phyloP scores from a whole-genome alignment of 2,329 filamentous ascomycete genomes.

The Hypoxylon sp. region DNA sequence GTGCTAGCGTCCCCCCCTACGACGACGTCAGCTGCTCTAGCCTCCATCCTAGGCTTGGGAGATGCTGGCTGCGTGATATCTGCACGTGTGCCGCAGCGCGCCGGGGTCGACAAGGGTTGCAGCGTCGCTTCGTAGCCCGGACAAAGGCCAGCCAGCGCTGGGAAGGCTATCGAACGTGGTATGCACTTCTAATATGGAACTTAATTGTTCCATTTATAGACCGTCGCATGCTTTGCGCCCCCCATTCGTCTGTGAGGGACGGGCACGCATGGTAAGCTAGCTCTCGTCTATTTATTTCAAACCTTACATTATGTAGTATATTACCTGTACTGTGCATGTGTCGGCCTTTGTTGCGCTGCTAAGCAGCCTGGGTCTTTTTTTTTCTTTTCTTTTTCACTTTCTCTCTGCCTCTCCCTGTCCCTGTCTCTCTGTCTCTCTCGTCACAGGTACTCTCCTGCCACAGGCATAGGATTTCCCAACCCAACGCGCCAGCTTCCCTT shows the following conservation, averaged over 20 bases:
- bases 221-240: conserved; percentile 35
- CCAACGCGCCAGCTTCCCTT: conserved; percentile 37
- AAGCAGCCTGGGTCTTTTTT: conserved; percentile 28
- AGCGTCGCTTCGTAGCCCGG: conserved; percentile 21
- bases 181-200: conserved; percentile 39
- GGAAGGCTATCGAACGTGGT: conserved; percentile 34
- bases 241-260: conserved; percentile 24
- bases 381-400: too few species aligned
- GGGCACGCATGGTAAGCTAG: conserved; percentile 25
- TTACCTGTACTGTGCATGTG: conserved; percentile 3
- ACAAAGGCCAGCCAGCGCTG: conserved; percentile 31
- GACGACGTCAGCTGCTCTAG: conserved; percentile 43
- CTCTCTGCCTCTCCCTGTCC: too few species aligned
- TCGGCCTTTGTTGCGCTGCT: conserved; percentile 33
- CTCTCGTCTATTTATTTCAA: conserved; percentile 15
- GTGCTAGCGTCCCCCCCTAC: conserved; percentile 28
- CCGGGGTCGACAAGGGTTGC: conserved; percentile 23
- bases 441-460: too few species aligned
- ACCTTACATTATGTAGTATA: neutral
- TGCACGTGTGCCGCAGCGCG: conserved; percentile 35
- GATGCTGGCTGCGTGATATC: conserved; percentile 32
- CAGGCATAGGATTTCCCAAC: conserved; percentile 34
- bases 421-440: too few species aligned
- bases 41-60: conserved; percentile 24
- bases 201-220: conserved; percentile 41